phyloP scores from a whole-genome alignment of 208 protist genomes.

The Trypanosoma cruzi region DNA sequence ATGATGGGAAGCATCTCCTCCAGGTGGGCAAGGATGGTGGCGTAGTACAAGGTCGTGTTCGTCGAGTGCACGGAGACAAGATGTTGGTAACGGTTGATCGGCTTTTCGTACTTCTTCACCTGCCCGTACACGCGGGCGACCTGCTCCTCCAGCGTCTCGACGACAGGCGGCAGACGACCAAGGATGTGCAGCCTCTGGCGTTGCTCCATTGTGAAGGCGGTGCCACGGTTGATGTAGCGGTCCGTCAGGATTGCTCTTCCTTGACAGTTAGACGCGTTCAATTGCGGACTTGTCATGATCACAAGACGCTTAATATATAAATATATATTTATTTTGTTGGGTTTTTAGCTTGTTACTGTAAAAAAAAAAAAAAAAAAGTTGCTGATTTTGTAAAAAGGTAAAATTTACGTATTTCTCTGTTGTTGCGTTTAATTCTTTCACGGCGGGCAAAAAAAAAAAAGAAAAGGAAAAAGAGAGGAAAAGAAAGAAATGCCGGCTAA shows the following conservation, averaged over 20 bases:
- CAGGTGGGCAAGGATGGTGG: slow-evolving; percentile 68
- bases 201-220: slow-evolving; percentile 80
- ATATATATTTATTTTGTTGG: too few species aligned
- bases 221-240: slow-evolving; percentile 82
- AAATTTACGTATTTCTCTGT: neutral
- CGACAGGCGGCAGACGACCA: slow-evolving; percentile 59
- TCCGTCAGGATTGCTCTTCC: too few species aligned
- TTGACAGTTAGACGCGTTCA: too few species aligned
- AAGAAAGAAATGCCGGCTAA: slow-evolving; percentile 25
- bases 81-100: slow-evolving; percentile 86
- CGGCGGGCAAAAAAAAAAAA: slow-evolving; percentile 8
- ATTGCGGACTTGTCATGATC: neutral
- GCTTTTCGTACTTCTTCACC: slow-evolving; percentile 72
- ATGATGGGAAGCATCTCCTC: slow-evolving; percentile 82
- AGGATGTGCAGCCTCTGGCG: slow-evolving; percentile 68
- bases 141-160: slow-evolving; percentile 85
- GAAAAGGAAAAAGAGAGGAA: slow-evolving; percentile 8
- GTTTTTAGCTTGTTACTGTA: too few species aligned
- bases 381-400: neutral
- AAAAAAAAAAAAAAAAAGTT: too few species aligned
- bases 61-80: slow-evolving; percentile 61
- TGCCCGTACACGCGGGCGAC: slow-evolving; percentile 71
- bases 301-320: too few species aligned
- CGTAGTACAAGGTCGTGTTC: slow-evolving; percentile 87
- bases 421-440: neutral